Conservation (phyloP, 2,329 filamentous ascomycete genomes). For the Neofusicoccum umdonicola region DNA sequence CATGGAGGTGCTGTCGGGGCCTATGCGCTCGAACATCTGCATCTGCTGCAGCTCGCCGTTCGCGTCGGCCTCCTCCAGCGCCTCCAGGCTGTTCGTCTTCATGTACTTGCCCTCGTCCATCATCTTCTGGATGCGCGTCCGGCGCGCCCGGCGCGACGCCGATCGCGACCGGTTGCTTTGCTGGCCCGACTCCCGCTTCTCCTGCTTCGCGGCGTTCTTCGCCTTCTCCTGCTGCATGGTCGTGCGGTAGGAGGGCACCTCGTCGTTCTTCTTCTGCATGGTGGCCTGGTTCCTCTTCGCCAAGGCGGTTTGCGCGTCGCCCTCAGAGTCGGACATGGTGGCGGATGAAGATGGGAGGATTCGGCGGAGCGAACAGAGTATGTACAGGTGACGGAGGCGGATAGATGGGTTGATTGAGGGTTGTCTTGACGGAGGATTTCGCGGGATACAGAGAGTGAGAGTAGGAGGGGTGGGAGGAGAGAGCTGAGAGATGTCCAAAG, state of each 20-base stretch:
- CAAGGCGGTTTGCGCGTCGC: conserved; percentile 21
- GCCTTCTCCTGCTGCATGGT: conserved; percentile 48
- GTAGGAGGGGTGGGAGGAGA: background rate
- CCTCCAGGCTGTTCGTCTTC: conserved; percentile 49
- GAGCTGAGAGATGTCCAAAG: background rate
- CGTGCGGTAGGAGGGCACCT: conserved; percentile 39
- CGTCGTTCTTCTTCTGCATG: conserved; percentile 5
- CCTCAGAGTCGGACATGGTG: conserved; percentile 33
- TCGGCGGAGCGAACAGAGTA: background rate
- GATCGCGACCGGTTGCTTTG: conserved; percentile 47
- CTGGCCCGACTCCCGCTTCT: conserved; percentile 35
- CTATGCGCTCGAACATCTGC: conserved; percentile 55
- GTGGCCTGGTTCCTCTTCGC: background rate
- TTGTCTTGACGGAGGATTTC: background rate
- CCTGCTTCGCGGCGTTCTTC: conserved; percentile 40
- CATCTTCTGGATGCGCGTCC: conserved; percentile 46
- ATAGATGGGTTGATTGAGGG: background rate
- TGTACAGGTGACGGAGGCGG: background rate
- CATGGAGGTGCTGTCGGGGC: conserved; percentile 56
- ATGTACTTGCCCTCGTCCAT: conserved; percentile 51
- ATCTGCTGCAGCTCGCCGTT: conserved; percentile 48
- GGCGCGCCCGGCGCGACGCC: conserved; percentile 46
- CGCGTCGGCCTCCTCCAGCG: conserved; percentile 52
- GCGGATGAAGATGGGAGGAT: background rate
- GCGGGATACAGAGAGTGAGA: background rate